Percentiles rank a stretch among this genome's conserved stretches.
Evolutionary conservation across 1,139 yeast species (phyloP).

Genomic region (Petasospora fabianii): DNA sequence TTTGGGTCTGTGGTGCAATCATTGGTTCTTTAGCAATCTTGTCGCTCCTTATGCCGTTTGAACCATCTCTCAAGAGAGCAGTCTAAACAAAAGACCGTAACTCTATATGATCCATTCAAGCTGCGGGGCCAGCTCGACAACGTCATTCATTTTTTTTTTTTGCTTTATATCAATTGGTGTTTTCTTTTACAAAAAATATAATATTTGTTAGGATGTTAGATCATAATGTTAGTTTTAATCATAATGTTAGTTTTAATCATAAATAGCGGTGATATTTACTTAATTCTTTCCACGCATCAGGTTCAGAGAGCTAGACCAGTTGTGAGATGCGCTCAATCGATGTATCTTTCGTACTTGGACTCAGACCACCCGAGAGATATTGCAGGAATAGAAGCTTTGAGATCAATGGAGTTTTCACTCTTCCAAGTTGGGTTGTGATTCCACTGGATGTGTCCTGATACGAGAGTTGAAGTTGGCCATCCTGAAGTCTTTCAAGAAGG

Average conservation of each 20-base stretch:
- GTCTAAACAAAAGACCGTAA: slow-evolving; percentile 8
- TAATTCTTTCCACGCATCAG: background rate
- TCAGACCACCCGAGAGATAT: slow-evolving; percentile 55
- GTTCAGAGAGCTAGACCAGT: slow-evolving; percentile 23
- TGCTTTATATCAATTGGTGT: no score
- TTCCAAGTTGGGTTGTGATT: slow-evolving; percentile 38
- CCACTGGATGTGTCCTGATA: slow-evolving; percentile 37
- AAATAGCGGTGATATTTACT: background rate
- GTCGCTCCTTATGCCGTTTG: slow-evolving; percentile 45
- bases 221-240: no score
- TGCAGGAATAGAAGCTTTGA: slow-evolving; percentile 51
- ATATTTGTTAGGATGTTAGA: no score
- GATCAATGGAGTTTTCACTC: slow-evolving; percentile 47
- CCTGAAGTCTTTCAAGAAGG: slow-evolving; percentile 43
- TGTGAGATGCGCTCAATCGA: slow-evolving; percentile 30
- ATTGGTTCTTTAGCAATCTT: slow-evolving; percentile 43
- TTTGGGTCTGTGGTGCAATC: slow-evolving; percentile 58
- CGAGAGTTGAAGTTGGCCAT: slow-evolving; percentile 44
- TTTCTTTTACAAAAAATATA: no score
- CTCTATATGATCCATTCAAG: background rate
- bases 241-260: no score
- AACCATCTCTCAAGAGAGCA: slow-evolving; percentile 36
- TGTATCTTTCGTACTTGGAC: slow-evolving; percentile 35
- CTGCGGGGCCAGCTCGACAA: background rate
- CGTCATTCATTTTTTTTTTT: background rate